phyloP scores from a whole-genome alignment of 306 rosid species.

The Pachyrhizus erosus region DNA sequence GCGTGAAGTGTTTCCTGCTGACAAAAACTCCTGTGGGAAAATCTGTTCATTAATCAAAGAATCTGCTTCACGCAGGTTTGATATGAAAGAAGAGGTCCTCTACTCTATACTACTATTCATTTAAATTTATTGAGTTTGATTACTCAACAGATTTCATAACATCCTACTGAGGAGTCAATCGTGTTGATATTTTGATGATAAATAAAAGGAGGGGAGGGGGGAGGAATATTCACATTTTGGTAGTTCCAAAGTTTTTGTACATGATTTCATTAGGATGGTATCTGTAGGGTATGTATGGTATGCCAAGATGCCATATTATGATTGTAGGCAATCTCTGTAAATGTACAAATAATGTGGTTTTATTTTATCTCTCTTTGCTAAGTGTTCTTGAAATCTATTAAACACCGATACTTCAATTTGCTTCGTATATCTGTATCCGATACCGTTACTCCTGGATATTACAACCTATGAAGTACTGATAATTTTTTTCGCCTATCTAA shows the following conservation, averaged over 20 bases:
- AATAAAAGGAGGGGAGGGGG: neutral
- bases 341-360: neutral
- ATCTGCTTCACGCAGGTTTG: slow-evolving; percentile 83
- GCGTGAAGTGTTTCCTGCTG: slow-evolving; percentile 66
- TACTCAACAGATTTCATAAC: slow-evolving; percentile 22
- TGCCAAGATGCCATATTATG: neutral
- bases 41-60: slow-evolving; percentile 75
- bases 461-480: too few relatives aligned
- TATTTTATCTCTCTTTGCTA: slow-evolving; percentile 12
- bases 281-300: too few relatives aligned
- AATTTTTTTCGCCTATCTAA: too few relatives aligned
- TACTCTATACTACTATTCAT: slow-evolving; percentile 43
- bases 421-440: too few relatives aligned
- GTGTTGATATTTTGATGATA: slow-evolving; percentile 27
- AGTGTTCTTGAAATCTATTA: too few relatives aligned
- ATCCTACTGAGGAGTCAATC: slow-evolving; percentile 19
- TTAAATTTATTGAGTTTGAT: slow-evolving; percentile 40
- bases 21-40: slow-evolving; percentile 62
- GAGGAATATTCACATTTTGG: too few relatives aligned
- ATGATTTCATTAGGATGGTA: too few relatives aligned
- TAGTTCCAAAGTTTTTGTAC: slow-evolving; percentile 3
- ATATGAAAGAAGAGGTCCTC: slow-evolving; percentile 94
- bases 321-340: slow-evolving; percentile 13
- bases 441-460: too few relatives aligned
- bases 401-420: too few relatives aligned